Percentiles rank a stretch among this genome's conserved stretches.
Evolutionary conservation across 129 eudicot species (phyloP).

Genomic region (Arctium lappa): DNA sequence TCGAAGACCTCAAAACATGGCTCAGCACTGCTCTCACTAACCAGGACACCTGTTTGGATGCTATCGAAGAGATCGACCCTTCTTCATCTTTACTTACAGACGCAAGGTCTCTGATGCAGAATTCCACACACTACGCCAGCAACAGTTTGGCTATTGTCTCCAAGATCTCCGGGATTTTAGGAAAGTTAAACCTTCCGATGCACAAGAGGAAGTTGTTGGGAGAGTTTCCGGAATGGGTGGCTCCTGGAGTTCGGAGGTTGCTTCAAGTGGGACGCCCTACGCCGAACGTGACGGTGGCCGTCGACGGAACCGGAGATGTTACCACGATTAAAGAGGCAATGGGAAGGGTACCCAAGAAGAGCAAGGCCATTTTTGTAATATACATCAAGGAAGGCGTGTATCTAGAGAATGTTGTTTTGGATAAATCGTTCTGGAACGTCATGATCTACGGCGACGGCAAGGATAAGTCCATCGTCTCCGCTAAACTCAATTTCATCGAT

Average conservation of each 20-base stretch:
- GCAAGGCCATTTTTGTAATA: constrained; percentile 46
- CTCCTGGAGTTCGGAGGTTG: constrained; percentile 50
- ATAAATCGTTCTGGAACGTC: constrained; percentile 62
- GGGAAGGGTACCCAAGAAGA: constrained; percentile 50
- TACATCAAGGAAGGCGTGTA: constrained; percentile 69
- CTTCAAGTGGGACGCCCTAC: constrained; percentile 37
- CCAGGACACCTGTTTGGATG: constrained; percentile 77
- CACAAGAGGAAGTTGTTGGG: constrained; percentile 51
- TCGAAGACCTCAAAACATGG: constrained; percentile 64
- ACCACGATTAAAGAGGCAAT: constrained; percentile 60
- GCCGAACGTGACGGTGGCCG: constrained; percentile 67
- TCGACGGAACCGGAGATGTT: constrained; percentile 63
- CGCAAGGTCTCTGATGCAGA: constrained; percentile 25
- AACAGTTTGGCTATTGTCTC: constrained; percentile 80
- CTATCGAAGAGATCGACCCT: constrained; percentile 39
- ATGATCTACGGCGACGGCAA: constrained; percentile 88
- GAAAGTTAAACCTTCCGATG: constrained; percentile 42
- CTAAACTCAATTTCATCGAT: constrained; percentile 45
- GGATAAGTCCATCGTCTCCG: constrained; percentile 50
- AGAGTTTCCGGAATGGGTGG: constrained; percentile 62
- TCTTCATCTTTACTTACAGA: constrained; percentile 28
- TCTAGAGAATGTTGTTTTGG: constrained; percentile 53
- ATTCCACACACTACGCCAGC: constrained; percentile 62
- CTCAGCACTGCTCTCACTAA: constrained; percentile 64
- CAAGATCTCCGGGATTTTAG: constrained; percentile 41